Evolutionary conservation across 768 basidiomycete species (phyloP), one percentile per base, ranked within the genome.

Genomic region (Kwoniella pini): DNA sequence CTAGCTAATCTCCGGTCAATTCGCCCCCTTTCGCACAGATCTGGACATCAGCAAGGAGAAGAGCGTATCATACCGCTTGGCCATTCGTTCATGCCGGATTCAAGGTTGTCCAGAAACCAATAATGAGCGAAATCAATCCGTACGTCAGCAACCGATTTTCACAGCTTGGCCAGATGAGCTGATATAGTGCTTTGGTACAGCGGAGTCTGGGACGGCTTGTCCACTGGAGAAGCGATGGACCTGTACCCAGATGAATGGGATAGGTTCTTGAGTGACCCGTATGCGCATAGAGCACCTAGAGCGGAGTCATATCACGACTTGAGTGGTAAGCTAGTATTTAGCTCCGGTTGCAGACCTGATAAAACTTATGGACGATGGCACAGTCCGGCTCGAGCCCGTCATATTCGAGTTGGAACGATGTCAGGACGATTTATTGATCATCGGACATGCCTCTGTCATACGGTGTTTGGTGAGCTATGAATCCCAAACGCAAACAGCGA

Each of bases 101-200:
- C 74, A 80, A 80, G 57, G 91, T 98, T 28, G 84, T 93, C 45
- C 92, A 99, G 80, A 97, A 96, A 71, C 85, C 88, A 0, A 93
- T 94, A 79, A 97, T 98, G 94, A 83, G 87, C 52, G 96, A 99
- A 81, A 96, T 98, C 73, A 99, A 99, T 72, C 95, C 94, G 52
- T 95, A 88, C 33, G 33, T 36, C 33, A 36, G 33, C 33, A 7
- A 36, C 15, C 15, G 33, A 7, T 7, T 36, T n/a, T n/a, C n/a
- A n/a, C n/a, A n/a, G n/a, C n/a, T n/a, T n/a, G n/a, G n/a, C n/a
- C n/a, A n/a, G n/a, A n/a, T n/a, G n/a, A 6, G 79, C 79, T 63
- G 87, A 21, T 5, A 42, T 19, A 42, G 7, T 42, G 27, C 36
- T 17, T 30, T 49, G 45, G 49, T 45, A 15, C 26, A 78, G 77